Evolutionary conservation across 129 eudicot species (phyloP), one percentile per base, ranked within the genome.

Genomic region (Arctium lappa): DNA sequence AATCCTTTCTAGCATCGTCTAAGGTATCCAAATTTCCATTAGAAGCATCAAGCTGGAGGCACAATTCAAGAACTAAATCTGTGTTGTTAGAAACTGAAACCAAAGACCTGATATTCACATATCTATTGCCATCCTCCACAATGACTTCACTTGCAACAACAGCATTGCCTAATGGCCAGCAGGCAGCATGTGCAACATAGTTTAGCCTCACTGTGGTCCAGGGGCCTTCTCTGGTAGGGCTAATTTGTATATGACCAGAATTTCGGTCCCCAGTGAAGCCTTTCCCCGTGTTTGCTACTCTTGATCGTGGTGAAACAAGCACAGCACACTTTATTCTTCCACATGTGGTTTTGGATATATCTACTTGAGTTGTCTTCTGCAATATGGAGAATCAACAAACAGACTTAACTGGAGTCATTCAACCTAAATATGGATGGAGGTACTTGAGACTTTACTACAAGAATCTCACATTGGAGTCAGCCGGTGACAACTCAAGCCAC

Each of bases 81-180:
- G 97, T 92, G 80, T 74, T 83, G 70, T 95, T 95, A 78, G 85
- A 87, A 77, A 95, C 97, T 42, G 97, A 92, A 69, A 95, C 99
- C 75, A 95, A 83, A 44, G 99, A 92, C 81, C 99, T 89, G 69
- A 95, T 93, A 82, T 80, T 90, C 60, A 95, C 99, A 83, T 92
- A 95, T 95, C 94, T 79, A 82, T 95, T 91, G 42, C 97, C 97
- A 88, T 90, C 94, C 76, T 53, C 86, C 63, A 93, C 91, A 40
- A 88, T 87, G 53, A 93, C 97, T 91, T 95, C 99, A 88, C 99
- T 95, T 73, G 99, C 99, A 90, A 95, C 97, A 70, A 95, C 92
- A 82, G 86, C 91, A 85, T 87, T 90, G 70, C 99, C 97, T 69
- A 95, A 80, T 81, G 89, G 90, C 99, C 97, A 95, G 81, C 97